Conservation (phyloP, 2,329 filamentous ascomycete species). For the Pseudocercospora ulei region DNA sequence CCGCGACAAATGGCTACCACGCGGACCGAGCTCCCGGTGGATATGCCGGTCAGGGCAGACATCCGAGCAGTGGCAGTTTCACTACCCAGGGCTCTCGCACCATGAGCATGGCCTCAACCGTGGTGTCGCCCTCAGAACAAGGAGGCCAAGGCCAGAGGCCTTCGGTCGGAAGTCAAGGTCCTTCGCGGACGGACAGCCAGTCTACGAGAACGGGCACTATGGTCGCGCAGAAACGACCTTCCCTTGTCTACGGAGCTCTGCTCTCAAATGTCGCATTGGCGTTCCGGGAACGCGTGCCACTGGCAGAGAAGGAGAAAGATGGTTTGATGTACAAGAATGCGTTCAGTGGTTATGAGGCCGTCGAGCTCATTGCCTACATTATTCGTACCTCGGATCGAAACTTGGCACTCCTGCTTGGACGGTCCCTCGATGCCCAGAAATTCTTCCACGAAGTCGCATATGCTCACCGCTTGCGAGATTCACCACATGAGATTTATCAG, state of each 20-base stretch:
- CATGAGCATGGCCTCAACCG: conserved; percentile 88
- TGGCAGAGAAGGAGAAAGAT: conserved; percentile 88
- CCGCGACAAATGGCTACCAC: conserved; percentile 30
- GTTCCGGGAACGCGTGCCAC: conserved; percentile 77
- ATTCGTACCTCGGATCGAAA: conserved; percentile 96
- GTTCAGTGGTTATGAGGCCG: conserved; percentile 89
- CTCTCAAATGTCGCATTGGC: conserved; percentile 88
- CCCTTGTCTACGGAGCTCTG: conserved; percentile 85
- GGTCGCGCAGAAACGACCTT: conserved; percentile 56
- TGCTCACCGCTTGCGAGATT: conserved; percentile 87
- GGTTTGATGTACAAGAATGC: conserved; percentile 94
- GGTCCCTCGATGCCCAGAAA: conserved; percentile 91
- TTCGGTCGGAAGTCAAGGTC: conserved; percentile 19
- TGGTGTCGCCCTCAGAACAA: conserved; percentile 44
- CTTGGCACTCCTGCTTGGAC: conserved; percentile 76
- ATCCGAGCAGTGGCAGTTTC: conserved; percentile 31
- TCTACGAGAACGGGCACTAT: conserved; percentile 37
- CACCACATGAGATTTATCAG: conserved; percentile 89
- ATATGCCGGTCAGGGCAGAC: conserved; percentile 19
- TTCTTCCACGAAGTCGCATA: conserved; percentile 99
- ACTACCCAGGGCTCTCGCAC: conserved; percentile 50
- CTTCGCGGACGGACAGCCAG: conserved; percentile 35
- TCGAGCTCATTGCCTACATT: conserved; percentile 90
- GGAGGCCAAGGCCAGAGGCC: conserved; percentile 28
- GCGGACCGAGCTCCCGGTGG: conserved; percentile 25